These are phyloP conservation scores for Zymoseptoria pseudotritici DNA, from an alignment of 2,329 filamentous ascomycete genomes.

Conservation along the genomic window DNA sequence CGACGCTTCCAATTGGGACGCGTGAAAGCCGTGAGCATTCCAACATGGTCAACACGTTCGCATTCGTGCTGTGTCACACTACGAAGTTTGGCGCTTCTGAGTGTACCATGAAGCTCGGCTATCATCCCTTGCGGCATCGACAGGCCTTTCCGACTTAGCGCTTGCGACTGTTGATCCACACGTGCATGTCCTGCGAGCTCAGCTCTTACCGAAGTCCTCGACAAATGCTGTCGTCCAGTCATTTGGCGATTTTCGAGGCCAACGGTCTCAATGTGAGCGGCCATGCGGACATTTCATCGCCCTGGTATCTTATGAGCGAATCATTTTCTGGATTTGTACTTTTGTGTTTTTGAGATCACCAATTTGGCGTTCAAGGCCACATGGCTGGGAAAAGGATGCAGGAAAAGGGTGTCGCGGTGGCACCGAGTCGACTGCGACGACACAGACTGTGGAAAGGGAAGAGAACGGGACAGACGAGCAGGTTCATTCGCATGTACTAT, in stretches of 20 bases:
- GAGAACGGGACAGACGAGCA: neutral
- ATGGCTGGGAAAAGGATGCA: neutral
- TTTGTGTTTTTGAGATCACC: neutral
- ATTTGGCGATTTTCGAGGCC: neutral
- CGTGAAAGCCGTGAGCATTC: neutral
- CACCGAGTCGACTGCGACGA: neutral
- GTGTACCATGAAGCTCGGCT: neutral
- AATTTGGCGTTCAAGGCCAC: neutral
- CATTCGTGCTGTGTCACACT: neutral
- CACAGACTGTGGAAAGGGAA: neutral
- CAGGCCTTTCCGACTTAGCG: neutral
- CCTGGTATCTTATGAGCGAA: neutral
- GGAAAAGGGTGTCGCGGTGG: neutral
- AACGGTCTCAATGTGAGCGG: too few species aligned
- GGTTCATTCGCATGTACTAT: neutral
- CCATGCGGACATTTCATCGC: neutral
- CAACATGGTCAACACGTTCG: neutral
- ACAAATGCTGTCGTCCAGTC: neutral
- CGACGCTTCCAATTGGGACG: slow-evolving; percentile 20
- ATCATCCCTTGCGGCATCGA: neutral
- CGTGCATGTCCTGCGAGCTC: neutral
- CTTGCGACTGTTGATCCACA: neutral
- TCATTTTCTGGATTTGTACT: neutral
- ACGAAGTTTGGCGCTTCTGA: neutral
- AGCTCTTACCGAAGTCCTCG: neutral